These are phyloP conservation scores for Polytolypa hystricis DNA, from an alignment of 2,329 filamentous ascomycete species.

Conservation along the genomic window DNA sequence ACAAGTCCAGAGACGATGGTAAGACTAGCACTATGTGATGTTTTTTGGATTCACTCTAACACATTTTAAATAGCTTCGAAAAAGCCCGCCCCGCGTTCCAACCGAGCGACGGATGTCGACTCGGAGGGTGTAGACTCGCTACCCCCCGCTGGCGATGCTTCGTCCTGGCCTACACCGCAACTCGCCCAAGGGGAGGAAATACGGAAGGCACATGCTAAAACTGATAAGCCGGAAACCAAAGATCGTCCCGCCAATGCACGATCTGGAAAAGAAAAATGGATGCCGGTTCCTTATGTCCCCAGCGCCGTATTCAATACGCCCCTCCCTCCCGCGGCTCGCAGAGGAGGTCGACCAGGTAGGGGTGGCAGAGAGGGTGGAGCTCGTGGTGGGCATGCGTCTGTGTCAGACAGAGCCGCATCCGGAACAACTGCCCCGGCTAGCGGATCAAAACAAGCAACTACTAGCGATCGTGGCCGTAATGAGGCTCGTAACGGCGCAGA, in stretches of 20 bases:
- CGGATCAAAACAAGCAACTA: slow-evolving; percentile 20
- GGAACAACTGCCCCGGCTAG: slow-evolving; percentile 18
- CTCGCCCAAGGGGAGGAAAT: slow-evolving; percentile 65
- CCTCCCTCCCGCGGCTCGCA: slow-evolving; percentile 42
- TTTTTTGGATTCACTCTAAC: neutral
- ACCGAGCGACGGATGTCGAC: slow-evolving; percentile 11
- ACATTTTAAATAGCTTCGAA: slow-evolving; percentile 11
- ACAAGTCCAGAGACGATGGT: slow-evolving; percentile 32
- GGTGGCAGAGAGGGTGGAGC: slow-evolving; percentile 41
- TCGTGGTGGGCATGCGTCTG: slow-evolving; percentile 32
- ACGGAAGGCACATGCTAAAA: slow-evolving; percentile 58
- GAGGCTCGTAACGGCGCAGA: slow-evolving; percentile 27
- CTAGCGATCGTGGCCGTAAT: slow-evolving; percentile 25
- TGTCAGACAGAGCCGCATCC: slow-evolving; percentile 24
- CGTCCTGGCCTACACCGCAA: slow-evolving; percentile 85
- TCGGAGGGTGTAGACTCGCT: slow-evolving; percentile 22
- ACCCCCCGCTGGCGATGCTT: slow-evolving; percentile 63
- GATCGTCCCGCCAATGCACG: slow-evolving; percentile 50
- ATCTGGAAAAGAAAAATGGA: slow-evolving; percentile 71
- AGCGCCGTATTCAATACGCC: slow-evolving; percentile 80
- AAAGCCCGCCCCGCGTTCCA: slow-evolving; percentile 12
- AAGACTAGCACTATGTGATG: slow-evolving; percentile 6
- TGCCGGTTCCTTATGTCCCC: slow-evolving; percentile 69
- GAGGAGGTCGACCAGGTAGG: slow-evolving; percentile 46
- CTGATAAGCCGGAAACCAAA: slow-evolving; percentile 43